These are phyloP conservation scores for Lecanoromycetidae sp. DNA, from an alignment of 2,329 filamentous ascomycete species.

Conservation along the genomic window DNA sequence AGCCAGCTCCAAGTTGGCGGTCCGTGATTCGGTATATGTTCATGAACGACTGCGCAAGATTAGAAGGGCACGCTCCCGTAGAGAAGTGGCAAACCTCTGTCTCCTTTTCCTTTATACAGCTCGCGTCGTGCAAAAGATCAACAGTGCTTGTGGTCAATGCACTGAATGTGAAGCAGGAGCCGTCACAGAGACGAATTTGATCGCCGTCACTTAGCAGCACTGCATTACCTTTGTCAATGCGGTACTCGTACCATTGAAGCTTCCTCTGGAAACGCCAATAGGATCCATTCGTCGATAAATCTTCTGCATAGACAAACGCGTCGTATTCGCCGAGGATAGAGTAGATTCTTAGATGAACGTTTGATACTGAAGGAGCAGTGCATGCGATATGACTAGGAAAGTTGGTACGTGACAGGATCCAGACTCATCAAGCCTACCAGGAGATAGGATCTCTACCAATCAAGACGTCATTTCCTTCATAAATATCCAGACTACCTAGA, in stretches of 20 bases:
- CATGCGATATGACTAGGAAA: conserved; percentile 26
- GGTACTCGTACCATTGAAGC: conserved; percentile 20
- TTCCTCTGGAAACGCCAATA: conserved; percentile 23
- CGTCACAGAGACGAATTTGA: conserved; percentile 12
- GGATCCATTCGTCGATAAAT: conserved; percentile 32
- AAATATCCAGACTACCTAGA: background rate
- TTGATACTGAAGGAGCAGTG: conserved; percentile 28
- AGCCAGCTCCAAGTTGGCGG: conserved; percentile 31
- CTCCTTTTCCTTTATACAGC: background rate
- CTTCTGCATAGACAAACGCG: conserved; percentile 32
- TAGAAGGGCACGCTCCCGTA: background rate
- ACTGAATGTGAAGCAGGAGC: conserved; percentile 8
- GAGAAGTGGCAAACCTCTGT: background rate
- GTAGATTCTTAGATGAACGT: conserved; percentile 33
- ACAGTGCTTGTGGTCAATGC: background rate
- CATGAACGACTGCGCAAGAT: conserved; percentile 2
- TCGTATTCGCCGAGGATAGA: conserved; percentile 29
- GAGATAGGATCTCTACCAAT: conserved; percentile 26
- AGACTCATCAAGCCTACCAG: conserved; percentile 22
- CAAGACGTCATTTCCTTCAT: conserved; percentile 23
- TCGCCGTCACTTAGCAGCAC: conserved; percentile 31
- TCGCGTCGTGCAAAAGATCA: background rate
- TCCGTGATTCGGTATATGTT: conserved; percentile 24
- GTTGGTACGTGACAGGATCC: background rate
- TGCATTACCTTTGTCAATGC: conserved; percentile 25